These are phyloP conservation scores for Incumbomyces lentus DNA, from an alignment of 2,329 filamentous ascomycete genomes.

Conservation along the genomic window DNA sequence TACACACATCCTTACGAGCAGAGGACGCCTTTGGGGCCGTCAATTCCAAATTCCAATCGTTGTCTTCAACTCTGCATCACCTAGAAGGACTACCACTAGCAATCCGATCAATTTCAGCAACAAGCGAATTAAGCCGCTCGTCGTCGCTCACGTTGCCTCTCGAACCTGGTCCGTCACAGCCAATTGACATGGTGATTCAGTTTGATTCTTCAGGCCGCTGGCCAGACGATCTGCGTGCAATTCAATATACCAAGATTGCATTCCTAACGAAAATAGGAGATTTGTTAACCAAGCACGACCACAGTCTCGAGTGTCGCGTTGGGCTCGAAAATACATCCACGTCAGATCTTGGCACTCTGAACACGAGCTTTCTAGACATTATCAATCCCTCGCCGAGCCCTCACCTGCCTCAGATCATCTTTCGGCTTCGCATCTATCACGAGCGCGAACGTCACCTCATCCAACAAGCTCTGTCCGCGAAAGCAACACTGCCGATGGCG, in stretches of 20 bases:
- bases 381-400: constrained; percentile 46
- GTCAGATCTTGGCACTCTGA: constrained; percentile 13
- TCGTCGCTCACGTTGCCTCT: constrained; percentile 39
- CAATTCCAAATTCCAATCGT: constrained; percentile 50
- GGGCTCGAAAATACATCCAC: constrained; percentile 64
- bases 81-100: constrained; percentile 81
- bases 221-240: constrained; percentile 84
- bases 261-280: constrained; percentile 67
- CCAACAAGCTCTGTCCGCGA: constrained; percentile 62
- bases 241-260: constrained; percentile 87
- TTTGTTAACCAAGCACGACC: constrained; percentile 54
- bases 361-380: constrained; percentile 52
- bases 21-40: constrained; percentile 16
- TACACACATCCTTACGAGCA: constrained; percentile 7
- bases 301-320: constrained; percentile 55
- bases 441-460: constrained; percentile 76
- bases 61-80: constrained; percentile 57
- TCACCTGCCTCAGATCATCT: constrained; percentile 47
- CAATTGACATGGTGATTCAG: constrained; percentile 72
- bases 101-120: constrained; percentile 66
- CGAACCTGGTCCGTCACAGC: constrained; percentile 26
- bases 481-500: constrained; percentile 59
- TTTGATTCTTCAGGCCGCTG: constrained; percentile 90
- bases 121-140: constrained; percentile 63
- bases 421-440: constrained; percentile 78